Base-by-base conservation (phyloP, 1,284 basidiomycete genomes). In the Rhodotorula sp. region DNA sequence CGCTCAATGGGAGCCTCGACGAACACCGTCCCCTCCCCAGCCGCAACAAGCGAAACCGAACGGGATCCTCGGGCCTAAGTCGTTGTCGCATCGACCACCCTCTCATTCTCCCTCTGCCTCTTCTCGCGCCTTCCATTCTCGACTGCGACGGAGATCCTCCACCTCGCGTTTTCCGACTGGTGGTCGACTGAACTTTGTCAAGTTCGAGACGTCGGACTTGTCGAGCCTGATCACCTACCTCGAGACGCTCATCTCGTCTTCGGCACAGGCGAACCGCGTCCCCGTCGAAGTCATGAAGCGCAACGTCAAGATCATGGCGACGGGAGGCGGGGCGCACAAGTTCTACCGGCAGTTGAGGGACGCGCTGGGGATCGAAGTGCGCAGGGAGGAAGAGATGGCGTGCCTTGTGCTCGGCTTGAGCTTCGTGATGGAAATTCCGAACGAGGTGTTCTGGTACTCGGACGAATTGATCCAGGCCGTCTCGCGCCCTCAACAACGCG, bases 361-460 rank as follows among this genome's bases (percentile, higher is more conserved):
- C 30, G 87, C 87, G 71, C 83, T 98, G 7, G 88, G 86, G 34
- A 91, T 98, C 64, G 79, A 79, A 60, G 82, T 99, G 53, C 83
- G 85, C 69, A 83, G 89, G 66, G 95, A 98, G 81, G 96, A 99
- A 80, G 96, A 99, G 84, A 99, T 99, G 96, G 93, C 92, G 81
- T 98, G 95, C 78, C 82, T 99, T 77, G 99, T 99, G 74, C 90
- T 94, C 74, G 96, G 96, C 24, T 85, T 99, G 78, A 92, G 94
- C 80, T 99, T 99, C 82, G 91, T 98, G 81, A 90, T 91, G 40
- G 87, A 92, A 78, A 96, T 99, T 69, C 95, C 95, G 44, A 89
- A 96, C 81, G 96, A 99, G 81, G 94, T 94, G 46, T 99, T 98
- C 81, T 98, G 89, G 85, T 99, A 97, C 83, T 96, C 94, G 56